Percentiles rank a stretch among this genome's conserved stretches.
Evolutionary conservation across 2,329 filamentous ascomycete genomes (phyloP).

Genomic region (Allantophomopsis cytisporea): DNA sequence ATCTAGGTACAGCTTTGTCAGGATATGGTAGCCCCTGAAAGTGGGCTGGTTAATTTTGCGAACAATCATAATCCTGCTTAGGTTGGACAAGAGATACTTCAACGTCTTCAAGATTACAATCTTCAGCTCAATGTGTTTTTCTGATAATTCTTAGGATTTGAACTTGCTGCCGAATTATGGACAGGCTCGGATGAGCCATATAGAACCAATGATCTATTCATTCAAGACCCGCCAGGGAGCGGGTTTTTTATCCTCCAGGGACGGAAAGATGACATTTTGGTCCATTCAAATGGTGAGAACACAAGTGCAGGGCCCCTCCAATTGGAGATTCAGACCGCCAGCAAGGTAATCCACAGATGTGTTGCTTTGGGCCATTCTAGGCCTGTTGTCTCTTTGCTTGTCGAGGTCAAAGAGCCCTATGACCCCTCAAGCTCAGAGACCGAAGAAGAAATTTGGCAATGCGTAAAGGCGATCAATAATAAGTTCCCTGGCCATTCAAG

Average conservation of each 20-base stretch:
- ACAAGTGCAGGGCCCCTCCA: conserved; percentile 13
- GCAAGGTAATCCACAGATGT: conserved; percentile 10
- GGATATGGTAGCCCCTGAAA: too few species aligned
- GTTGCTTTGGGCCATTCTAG: conserved; percentile 14
- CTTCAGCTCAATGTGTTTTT: conserved; percentile 8
- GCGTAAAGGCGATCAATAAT: too few species aligned
- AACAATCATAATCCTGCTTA: too few species aligned
- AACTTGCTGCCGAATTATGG: conserved; percentile 19
- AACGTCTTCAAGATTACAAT: too few species aligned
- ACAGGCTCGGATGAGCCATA: conserved; percentile 12
- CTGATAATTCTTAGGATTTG: conserved; percentile 9
- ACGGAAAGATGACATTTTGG: conserved; percentile 18
- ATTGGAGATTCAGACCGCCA: conserved; percentile 6
- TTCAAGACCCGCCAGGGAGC: conserved; percentile 14
- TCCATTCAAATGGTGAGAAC: conserved; percentile 19
- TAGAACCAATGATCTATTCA: conserved; percentile 17
- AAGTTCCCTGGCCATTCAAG: too few species aligned
- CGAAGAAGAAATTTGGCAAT: too few species aligned
- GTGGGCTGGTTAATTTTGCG: too few species aligned
- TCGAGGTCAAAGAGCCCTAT: too few species aligned
- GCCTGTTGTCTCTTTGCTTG: conserved; percentile 9
- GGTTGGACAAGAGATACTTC: too few species aligned
- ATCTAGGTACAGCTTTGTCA: background rate
- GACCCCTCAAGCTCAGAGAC: too few species aligned
- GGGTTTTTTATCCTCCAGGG: conserved; percentile 14